phyloP scores from a whole-genome alignment of 176 grass and related monocot genomes.

The Aegilops longissima region DNA sequence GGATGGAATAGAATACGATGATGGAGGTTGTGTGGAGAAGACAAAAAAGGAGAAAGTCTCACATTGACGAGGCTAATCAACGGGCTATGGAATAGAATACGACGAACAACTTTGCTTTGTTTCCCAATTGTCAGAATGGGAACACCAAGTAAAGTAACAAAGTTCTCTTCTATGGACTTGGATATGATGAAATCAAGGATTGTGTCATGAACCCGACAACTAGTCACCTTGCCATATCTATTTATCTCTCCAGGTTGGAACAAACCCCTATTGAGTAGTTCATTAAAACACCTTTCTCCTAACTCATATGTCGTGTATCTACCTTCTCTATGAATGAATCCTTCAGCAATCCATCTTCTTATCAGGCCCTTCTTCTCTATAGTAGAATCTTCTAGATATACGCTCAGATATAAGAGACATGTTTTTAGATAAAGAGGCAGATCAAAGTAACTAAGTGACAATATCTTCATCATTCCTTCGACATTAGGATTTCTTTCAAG shows the following conservation, averaged over 20 bases:
- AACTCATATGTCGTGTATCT: not conserved
- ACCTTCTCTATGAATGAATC: not conserved
- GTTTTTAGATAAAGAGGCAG: too few relatives aligned
- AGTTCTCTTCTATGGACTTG: not conserved
- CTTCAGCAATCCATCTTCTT: not conserved
- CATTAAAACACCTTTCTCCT: not conserved
- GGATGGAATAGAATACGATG: too few relatives aligned
- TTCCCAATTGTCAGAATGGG: not conserved
- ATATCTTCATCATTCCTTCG: too few relatives aligned
- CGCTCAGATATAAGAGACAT: not conserved
- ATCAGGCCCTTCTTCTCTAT: not conserved
- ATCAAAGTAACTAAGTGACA: too few relatives aligned
- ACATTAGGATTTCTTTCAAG: too few relatives aligned
- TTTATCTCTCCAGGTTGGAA: not conserved
- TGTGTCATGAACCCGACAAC: not conserved
- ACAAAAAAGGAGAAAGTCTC: too few relatives aligned
- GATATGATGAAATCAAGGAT: not conserved
- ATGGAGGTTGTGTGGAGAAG: too few relatives aligned
- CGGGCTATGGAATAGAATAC: too few relatives aligned
- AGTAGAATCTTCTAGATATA: not conserved
- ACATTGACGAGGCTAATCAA: too few relatives aligned
- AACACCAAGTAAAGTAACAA: slow-evolving; percentile 1
- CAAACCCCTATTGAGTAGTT: not conserved
- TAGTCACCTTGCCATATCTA: not conserved
- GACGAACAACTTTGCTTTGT: too few relatives aligned